Base-by-base conservation (phyloP, 345 rosid species). In the Raphanus sativus region DNA sequence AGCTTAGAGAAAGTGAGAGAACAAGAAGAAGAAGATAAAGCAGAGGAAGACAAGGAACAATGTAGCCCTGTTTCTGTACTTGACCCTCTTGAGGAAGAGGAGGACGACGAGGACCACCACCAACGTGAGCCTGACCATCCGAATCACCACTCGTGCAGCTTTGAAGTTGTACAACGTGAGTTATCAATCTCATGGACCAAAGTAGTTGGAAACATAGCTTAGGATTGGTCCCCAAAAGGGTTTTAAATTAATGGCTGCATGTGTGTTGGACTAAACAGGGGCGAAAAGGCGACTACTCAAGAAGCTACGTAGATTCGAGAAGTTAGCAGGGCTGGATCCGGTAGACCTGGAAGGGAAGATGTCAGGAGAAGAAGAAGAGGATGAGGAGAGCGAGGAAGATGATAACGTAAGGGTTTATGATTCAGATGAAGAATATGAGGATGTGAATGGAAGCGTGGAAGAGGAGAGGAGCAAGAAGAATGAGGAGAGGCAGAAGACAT, bases 21-120 rank as follows among this genome's bases (percentile, higher is more conserved):
- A 75, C 85, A 82, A 38, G 64, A 38, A 67, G 77, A 78, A 67
- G 73, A 61, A 66, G 64, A 65, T 71, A 85, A 85, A 66, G 90
- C 89, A 38, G 96, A 90, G 65, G 94, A 90, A 77, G 97, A 90
- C 36, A 86, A 87, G 65, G 96, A 95, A 61, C 99, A 95, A 70
- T 86, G 90, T 71, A 95, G 99, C 75, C 99, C 99, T 32, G 94
- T 92, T 73, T 95, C 97, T 42, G 90, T 90, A 32, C 83, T 95
- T 82, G 99, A 95, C 52, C 90, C 97, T 65, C 89, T 86, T 1
- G 75, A 74, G 38, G 82, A 75, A 28, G 68, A 75, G 33, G 82
- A 69, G 25, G 88, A 87, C 3, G 91, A 87, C 34, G 87, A 86
- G 38, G 89, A 86, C 42, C 86, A 82, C 69, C 76, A 83, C 6